Evolutionary conservation across 768 basidiomycete species (phyloP).

Genomic region (Baorangia bicolor): DNA sequence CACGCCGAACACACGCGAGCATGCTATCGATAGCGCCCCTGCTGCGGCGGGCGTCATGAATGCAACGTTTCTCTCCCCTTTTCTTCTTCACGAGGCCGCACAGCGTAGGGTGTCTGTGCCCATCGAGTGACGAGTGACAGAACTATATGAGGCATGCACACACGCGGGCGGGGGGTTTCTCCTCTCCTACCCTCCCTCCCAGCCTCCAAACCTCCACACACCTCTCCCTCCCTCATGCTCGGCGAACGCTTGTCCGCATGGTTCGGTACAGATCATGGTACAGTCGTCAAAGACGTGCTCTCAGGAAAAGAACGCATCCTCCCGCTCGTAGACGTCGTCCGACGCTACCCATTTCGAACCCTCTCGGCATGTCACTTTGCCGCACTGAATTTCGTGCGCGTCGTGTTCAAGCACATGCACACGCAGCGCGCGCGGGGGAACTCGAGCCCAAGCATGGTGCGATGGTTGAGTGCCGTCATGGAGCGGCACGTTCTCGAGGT

Average conservation of each 20-base stretch:
- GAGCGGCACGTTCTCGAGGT: conserved; percentile 21
- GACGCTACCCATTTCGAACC: conserved; percentile 43
- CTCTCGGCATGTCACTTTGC: conserved; percentile 59
- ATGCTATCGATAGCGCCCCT: conserved; percentile 5
- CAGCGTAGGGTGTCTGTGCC: background rate
- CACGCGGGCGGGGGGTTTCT: background rate
- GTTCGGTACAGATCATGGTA: conserved; percentile 9
- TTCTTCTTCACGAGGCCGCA: conserved; percentile 13
- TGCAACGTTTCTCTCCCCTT: conserved; percentile 8
- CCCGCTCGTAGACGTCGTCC: conserved; percentile 43
- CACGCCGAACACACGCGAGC: background rate
- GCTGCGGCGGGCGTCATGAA: conserved; percentile 13
- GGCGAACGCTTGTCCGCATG: conserved; percentile 12
- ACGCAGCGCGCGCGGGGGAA: conserved; percentile 4
- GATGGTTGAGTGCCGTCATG: conserved; percentile 15
- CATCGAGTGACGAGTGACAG: conserved; percentile 1
- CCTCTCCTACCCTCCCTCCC: background rate
- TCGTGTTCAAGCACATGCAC: conserved; percentile 37
- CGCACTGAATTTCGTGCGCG: conserved; percentile 57
- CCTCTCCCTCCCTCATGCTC: conserved; percentile 8
- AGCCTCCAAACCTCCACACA: background rate
- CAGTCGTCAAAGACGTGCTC: conserved; percentile 20
- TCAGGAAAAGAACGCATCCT: conserved; percentile 41
- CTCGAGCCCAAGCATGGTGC: background rate
- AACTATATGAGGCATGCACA: conserved; percentile 16